Evolutionary conservation across 495 filamentous ascomycete species (phyloP), one percentile per base, ranked within the genome.

Genomic region (Aspergillus hancockii): DNA sequence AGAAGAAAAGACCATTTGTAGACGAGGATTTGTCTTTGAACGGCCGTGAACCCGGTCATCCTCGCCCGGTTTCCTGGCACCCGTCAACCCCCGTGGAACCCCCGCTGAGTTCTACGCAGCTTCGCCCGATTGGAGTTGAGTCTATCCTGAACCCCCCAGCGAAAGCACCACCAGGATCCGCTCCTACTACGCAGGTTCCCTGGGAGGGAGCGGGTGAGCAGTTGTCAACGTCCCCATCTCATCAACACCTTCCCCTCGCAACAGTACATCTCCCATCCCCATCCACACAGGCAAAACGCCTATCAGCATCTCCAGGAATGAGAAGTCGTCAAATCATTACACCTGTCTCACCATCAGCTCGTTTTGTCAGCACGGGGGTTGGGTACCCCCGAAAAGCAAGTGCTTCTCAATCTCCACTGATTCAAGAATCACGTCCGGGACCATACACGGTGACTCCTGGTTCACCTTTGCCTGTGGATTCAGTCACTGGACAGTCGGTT

Each of bases 301-400:
- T 57, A 58, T 74, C 70, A 4, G 68, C 76, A 51, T 81, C 67
- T 54, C 71, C 71, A 47, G 75, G 58, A 61, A 74, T 64, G 68
- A 68, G 64, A 60, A 66, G 71, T 21, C 79, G 85, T 50, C 79
- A 79, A 55, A 79, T 85, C n/a, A 75, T 90, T 63, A 87, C 84
- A 34, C 88, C 89, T 21, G 79, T 79, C 56, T 90, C 88, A 16
- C 88, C 88, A 21, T 75, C 82, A 3, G 73, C 72, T 45, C 71
- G 75, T 13, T 73, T 78, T 54, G 69, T 72, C 13, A 59, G 68
- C 51, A 55, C 60, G 2, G 62, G 62, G 49, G 73, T 71, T 9
- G 67, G 71, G 21, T 76, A 79, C 34, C 73, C 76, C 28, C 75
- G 75, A 8, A 79, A 79, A 40, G 69, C 75, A n/a, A 76, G 70